A percentile compares a stretch with the other conserved stretches of the same genome.
These are phyloP conservation scores for Ceratocystiopsis sp. DNA, from an alignment of 2,329 filamentous ascomycete genomes.

Conservation along the genomic window DNA sequence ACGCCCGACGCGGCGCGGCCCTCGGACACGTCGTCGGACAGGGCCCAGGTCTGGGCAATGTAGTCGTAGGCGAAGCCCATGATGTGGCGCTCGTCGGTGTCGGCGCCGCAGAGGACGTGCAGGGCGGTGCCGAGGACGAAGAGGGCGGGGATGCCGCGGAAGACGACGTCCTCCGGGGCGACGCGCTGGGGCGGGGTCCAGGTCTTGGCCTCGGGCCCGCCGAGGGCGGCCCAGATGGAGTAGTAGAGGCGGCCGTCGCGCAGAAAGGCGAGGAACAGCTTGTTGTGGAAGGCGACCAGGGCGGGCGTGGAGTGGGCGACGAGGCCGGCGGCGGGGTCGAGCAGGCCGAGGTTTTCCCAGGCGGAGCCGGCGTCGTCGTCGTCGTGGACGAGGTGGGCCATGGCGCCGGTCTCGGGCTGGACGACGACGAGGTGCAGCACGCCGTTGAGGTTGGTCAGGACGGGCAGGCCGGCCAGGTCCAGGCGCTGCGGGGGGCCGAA, in stretches of 20 bases:
- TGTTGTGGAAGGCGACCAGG: conserved; percentile 19
- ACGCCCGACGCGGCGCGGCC: conserved; percentile 16
- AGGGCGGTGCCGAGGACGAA: conserved; percentile 17
- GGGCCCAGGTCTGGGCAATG: conserved; percentile 14
- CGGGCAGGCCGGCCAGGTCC: conserved; percentile 15
- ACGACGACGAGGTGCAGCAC: conserved; percentile 18
- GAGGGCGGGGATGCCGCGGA: conserved; percentile 18
- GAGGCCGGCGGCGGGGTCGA: conserved; percentile 11
- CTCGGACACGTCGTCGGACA: conserved; percentile 17
- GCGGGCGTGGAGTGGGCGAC: conserved; percentile 13
- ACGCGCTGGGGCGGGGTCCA: conserved; percentile 9
- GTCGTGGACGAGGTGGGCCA: conserved; percentile 18
- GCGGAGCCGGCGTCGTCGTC: conserved; percentile 11
- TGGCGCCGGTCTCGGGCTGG: conserved; percentile 12
- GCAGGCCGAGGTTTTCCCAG: conserved; percentile 12
- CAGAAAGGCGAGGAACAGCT: conserved; percentile 17
- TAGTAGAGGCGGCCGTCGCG: conserved; percentile 14
- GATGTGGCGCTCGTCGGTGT: conserved; percentile 14
- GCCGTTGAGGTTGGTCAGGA: conserved; percentile 18
- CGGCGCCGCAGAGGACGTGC: conserved; percentile 16
- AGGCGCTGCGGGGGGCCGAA: conserved; percentile 15
- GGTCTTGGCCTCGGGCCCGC: conserved; percentile 5
- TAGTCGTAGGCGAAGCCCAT: conserved; percentile 16
- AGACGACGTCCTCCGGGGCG: conserved; percentile 4
- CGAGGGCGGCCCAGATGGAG: conserved; percentile 12